These are phyloP conservation scores for Talaromyces funiculosus DNA, from an alignment of 2,329 filamentous ascomycete species.

Conservation along the genomic window DNA sequence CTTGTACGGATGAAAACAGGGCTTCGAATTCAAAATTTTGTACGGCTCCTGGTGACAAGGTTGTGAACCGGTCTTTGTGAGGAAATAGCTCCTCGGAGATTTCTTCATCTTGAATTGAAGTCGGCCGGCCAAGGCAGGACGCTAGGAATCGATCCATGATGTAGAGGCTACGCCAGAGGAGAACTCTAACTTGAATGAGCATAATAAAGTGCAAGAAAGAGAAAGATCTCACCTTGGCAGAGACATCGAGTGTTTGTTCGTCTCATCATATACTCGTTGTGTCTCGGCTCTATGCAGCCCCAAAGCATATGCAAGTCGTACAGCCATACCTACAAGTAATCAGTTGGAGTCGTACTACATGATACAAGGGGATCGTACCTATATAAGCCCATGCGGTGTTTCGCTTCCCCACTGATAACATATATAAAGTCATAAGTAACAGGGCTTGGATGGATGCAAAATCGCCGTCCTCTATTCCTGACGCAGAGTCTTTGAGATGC, in stretches of 20 bases:
- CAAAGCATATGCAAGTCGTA: constrained; percentile 57
- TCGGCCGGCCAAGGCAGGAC: constrained; percentile 57
- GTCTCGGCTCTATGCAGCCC: constrained; percentile 57
- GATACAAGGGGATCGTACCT: constrained; percentile 34
- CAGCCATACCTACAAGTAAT: constrained; percentile 52
- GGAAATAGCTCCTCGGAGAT: constrained; percentile 49
- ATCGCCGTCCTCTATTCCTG: constrained; percentile 56
- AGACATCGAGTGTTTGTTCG: constrained; percentile 14
- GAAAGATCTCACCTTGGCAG: constrained; percentile 25
- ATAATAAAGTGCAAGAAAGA: not conserved
- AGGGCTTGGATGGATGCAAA: constrained; percentile 62
- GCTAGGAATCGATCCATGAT: constrained; percentile 60
- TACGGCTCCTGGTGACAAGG: not conserved
- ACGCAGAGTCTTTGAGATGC: constrained; percentile 44
- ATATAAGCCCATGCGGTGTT: constrained; percentile 60
- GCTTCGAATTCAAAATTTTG: constrained; percentile 35
- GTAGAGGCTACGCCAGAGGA: constrained; percentile 60
- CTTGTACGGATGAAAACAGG: constrained; percentile 53
- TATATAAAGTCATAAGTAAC: constrained; percentile 59
- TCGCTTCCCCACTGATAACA: constrained; percentile 55
- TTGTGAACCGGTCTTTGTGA: constrained; percentile 8
- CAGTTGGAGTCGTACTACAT: not conserved
- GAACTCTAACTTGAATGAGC: constrained; percentile 25
- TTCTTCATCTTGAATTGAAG: constrained; percentile 57
- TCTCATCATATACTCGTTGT: constrained; percentile 35